phyloP scores from a whole-genome alignment of 2,329 filamentous ascomycete genomes.

The Bipolaris cookei region DNA sequence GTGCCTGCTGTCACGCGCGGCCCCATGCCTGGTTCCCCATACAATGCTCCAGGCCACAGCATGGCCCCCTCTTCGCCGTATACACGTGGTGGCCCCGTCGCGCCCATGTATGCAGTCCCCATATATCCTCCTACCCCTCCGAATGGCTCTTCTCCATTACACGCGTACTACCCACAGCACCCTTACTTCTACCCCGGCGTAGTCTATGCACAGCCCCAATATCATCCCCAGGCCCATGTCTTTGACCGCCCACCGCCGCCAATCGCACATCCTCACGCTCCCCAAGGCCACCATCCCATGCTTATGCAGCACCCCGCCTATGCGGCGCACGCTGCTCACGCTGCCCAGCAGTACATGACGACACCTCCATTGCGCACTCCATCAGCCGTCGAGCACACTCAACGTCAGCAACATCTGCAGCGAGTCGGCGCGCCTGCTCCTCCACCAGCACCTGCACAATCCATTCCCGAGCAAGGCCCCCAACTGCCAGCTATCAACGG shows the following conservation, averaged over 20 bases:
- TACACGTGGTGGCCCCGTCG: slow-evolving; percentile 51
- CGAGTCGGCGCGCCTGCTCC: slow-evolving; percentile 36
- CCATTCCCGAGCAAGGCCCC: slow-evolving; percentile 43
- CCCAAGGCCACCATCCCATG: slow-evolving; percentile 37
- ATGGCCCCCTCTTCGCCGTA: slow-evolving; percentile 63
- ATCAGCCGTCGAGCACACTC: slow-evolving; percentile 50
- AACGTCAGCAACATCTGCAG: slow-evolving; percentile 46
- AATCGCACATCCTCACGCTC: slow-evolving; percentile 49
- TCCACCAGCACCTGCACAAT: slow-evolving; percentile 25
- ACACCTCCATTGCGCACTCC: slow-evolving; percentile 49
- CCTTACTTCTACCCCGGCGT: slow-evolving; percentile 42
- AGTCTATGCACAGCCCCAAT: slow-evolving; percentile 43
- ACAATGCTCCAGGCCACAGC: slow-evolving; percentile 58
- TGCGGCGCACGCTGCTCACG: slow-evolving; percentile 36
- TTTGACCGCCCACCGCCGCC: slow-evolving; percentile 50
- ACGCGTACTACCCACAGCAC: slow-evolving; percentile 47
- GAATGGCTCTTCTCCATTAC: slow-evolving; percentile 52
- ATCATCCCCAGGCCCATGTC: slow-evolving; percentile 35
- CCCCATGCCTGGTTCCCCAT: slow-evolving; percentile 66
- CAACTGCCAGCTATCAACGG: slow-evolving; percentile 47
- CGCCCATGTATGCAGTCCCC: slow-evolving; percentile 50
- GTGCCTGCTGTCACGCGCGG: slow-evolving; percentile 81
- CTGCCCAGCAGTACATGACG: slow-evolving; percentile 44
- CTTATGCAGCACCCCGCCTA: slow-evolving; percentile 39
- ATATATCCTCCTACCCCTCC: slow-evolving; percentile 52